Percentiles rank a stretch among this genome's conserved stretches.
These are phyloP conservation scores for Talaromyces rugulosus DNA, from an alignment of 2,329 filamentous ascomycete genomes.

Conservation along the genomic window DNA sequence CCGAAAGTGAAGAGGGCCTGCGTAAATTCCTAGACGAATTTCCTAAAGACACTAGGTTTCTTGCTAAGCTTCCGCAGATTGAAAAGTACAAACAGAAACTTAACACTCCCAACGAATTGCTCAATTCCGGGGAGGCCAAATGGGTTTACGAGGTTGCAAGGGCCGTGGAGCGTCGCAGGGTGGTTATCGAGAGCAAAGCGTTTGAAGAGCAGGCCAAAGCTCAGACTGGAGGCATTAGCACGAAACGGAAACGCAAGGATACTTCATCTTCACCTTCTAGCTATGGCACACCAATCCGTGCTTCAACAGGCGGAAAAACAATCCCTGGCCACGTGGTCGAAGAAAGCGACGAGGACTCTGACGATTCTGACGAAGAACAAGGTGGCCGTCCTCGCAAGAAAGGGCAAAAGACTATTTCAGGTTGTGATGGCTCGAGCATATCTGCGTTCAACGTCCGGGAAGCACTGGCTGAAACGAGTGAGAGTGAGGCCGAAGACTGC, in stretches of 20 bases:
- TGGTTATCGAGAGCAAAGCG: not conserved
- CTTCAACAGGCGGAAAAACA: constrained; percentile 7
- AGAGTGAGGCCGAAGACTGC: not conserved
- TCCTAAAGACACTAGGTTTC: not conserved
- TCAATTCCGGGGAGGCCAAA: not conserved
- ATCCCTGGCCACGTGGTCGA: not conserved
- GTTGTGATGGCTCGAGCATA: not conserved
- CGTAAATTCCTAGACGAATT: not conserved
- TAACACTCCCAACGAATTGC: not conserved
- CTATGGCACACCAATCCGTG: not conserved
- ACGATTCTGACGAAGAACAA: not conserved
- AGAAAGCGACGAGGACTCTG: not conserved
- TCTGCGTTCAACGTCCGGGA: not conserved
- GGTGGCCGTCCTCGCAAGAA: not conserved
- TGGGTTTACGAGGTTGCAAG: not conserved
- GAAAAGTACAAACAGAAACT: not conserved
- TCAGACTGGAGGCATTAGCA: not conserved
- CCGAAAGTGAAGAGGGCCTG: not conserved
- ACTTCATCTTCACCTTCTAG: not conserved
- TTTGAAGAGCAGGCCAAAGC: constrained; percentile 1
- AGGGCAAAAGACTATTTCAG: not conserved
- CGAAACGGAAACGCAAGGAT: not conserved
- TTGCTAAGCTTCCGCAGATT: not conserved
- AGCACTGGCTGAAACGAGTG: not conserved
- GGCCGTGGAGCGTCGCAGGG: not conserved